Evolutionary conservation across 768 basidiomycete genomes (phyloP).

Genomic region (Collybiopsis luxurians): DNA sequence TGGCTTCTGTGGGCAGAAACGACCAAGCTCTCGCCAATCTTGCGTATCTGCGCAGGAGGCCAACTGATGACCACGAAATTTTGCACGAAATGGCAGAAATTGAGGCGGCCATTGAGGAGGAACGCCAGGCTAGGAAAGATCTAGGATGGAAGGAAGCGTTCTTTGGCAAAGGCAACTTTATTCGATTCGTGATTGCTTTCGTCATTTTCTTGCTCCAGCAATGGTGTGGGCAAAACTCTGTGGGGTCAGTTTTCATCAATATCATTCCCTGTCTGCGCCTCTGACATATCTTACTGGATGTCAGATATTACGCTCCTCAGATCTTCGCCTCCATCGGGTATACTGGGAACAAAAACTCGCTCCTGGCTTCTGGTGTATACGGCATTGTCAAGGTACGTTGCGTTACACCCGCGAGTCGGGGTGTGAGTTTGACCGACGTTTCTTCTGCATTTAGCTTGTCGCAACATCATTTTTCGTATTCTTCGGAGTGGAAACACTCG

Average conservation of each 20-base stretch:
- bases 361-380: constrained; percentile 74
- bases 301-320: constrained; percentile 71
- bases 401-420: too few relatives aligned
- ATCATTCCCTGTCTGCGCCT: neutral
- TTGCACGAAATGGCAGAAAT: constrained; percentile 54
- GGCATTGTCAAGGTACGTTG: neutral
- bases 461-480: constrained; percentile 69
- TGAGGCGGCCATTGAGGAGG: constrained; percentile 57
- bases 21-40: constrained; percentile 41
- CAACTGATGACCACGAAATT: constrained; percentile 27
- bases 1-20: constrained; percentile 40
- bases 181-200: constrained; percentile 61
- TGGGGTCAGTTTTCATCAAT: constrained; percentile 19
- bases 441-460: constrained; percentile 54
- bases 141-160: constrained; percentile 51
- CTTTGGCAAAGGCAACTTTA: constrained; percentile 55
- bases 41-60: constrained; percentile 39
- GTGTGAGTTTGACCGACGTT: too few relatives aligned
- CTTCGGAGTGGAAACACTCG: constrained; percentile 64
- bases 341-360: constrained; percentile 51
- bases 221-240: constrained; percentile 63
- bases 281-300: neutral
- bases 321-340: constrained; percentile 76
- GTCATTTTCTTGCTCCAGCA: constrained; percentile 58
- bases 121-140: constrained; percentile 43